These are phyloP conservation scores for Torulaspora quercuum DNA, from an alignment of 805 yeast genomes.

Conservation along the genomic window DNA sequence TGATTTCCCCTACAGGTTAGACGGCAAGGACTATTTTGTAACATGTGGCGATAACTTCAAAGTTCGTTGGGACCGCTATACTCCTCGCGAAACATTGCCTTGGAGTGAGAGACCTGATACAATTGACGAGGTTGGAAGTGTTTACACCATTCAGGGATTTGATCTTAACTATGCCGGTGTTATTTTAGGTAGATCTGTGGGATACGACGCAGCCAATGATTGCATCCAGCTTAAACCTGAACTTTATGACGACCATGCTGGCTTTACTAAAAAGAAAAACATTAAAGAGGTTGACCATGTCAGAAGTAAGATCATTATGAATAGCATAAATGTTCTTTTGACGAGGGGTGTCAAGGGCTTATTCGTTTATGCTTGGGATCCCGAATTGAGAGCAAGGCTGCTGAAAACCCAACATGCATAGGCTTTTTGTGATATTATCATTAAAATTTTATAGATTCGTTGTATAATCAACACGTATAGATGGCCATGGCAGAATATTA, in stretches of 20 bases:
- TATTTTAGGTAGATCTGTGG: conserved; percentile 43
- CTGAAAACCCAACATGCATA: conserved; percentile 19
- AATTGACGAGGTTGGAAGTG: conserved; percentile 48
- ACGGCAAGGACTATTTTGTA: conserved; percentile 45
- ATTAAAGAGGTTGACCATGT: conserved; percentile 38
- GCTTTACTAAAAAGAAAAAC: conserved; percentile 43
- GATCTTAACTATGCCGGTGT: conserved; percentile 48
- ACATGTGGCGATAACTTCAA: conserved; percentile 43
- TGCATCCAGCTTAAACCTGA: conserved; percentile 37
- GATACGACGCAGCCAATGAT: conserved; percentile 39
- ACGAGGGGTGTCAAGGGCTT: conserved; percentile 47
- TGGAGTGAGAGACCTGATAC: conserved; percentile 48
- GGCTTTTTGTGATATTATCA: too few species aligned
- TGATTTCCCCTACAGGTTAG: conserved; percentile 46
- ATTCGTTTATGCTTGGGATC: conserved; percentile 44
- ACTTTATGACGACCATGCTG: conserved; percentile 46
- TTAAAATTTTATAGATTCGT: too few species aligned
- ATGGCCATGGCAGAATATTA: too few species aligned
- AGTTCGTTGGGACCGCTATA: conserved; percentile 46
- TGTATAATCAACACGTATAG: too few species aligned
- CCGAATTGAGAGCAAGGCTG: conserved; percentile 38
- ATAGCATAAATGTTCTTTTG: conserved; percentile 44
- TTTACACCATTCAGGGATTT: conserved; percentile 48
- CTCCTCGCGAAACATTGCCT: conserved; percentile 41
- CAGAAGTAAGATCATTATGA: conserved; percentile 42